Base-by-base conservation (phyloP, 805 yeast genomes). In the Yamadazyma endophytica region DNA sequence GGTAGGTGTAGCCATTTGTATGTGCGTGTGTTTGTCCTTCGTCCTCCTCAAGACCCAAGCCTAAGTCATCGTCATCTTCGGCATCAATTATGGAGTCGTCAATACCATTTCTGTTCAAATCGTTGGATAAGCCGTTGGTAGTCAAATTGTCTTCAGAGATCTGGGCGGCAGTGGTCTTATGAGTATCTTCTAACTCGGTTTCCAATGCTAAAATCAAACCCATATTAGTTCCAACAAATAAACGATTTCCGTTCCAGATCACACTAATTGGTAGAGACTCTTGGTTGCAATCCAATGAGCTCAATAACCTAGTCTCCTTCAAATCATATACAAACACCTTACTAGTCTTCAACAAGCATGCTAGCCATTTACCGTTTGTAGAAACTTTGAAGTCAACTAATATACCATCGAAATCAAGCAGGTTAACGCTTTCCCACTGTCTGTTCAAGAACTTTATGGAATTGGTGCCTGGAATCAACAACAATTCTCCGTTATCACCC, bases 401-500 rank as follows among this genome's bases (percentile, higher is more conserved):
- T 5, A 52, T 48, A 4, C 45, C 34, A 17, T 29, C 16, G 11
- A 30, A 31, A 1, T 38, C 37, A 9, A 35, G 17, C n/a, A 32
- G 34, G 26, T 58, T 33, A 21, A 39, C 14, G 13, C 33, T 21
- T 21, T 28, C 23, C 66, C 66, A 69, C 35, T 65, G 51, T 14
- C 75, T 53, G 33, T 59, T 54, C 32, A 58, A 76, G 0, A 75
- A 62, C 31, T 65, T 66, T 28, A 81, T 64, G 2, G 66, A 57
- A 27, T 64, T 59, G 13, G 67, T 58, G 5, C 81, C 61, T 2
- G 95, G 88, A 13, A 85, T 47, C 2, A 88, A 86, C 28, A 87
- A 62, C n/a, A 64, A 53, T 32, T 73, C 73, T 12, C 95, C 95
- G 32, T 70, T 65, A 2, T 82, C 74, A 35, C 77, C 74, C 95